phyloP scores from a whole-genome alignment of 208 protist genomes.

The Porcisia hertigi region DNA sequence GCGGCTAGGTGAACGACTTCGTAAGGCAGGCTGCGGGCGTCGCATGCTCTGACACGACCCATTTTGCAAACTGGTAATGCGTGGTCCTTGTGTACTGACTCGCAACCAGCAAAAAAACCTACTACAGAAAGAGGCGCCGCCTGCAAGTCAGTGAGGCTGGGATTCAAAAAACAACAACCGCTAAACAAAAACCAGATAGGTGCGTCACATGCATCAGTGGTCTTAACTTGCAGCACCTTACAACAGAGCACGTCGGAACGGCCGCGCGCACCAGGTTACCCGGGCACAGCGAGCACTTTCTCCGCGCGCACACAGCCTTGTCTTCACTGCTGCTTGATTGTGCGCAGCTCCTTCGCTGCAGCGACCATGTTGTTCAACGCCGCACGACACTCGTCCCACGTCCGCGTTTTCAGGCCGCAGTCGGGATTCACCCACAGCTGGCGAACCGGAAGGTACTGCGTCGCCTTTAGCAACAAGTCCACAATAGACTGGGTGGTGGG shows the following conservation, averaged over 20 bases:
- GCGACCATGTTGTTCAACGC: constrained; percentile 60
- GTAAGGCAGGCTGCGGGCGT: no score
- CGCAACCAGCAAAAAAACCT: no score
- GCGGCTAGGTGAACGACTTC: no score
- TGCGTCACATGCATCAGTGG: not conserved
- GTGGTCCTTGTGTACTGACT: no score
- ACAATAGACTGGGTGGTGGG: constrained; percentile 76
- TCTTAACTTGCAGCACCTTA: no score
- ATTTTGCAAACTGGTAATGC: no score
- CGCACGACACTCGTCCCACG: constrained; percentile 41
- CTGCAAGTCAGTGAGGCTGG: no score
- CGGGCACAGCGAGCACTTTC: not conserved
- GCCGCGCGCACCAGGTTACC: not conserved
- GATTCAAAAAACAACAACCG: no score
- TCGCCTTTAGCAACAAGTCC: constrained; percentile 52
- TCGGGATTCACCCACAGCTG: constrained; percentile 90
- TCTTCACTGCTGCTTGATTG: constrained; percentile 23
- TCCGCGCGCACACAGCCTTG: not conserved
- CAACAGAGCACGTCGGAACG: not conserved
- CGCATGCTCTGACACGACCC: no score
- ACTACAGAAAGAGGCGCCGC: no score
- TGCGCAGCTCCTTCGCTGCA: constrained; percentile 42
- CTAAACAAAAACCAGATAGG: no score
- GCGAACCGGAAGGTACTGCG: constrained; percentile 39
- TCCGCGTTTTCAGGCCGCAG: constrained; percentile 89